Evolutionary conservation across 1,284 basidiomycete species (phyloP), one percentile per base, ranked within the genome.

Genomic region (Fereydounia khargensis): DNA sequence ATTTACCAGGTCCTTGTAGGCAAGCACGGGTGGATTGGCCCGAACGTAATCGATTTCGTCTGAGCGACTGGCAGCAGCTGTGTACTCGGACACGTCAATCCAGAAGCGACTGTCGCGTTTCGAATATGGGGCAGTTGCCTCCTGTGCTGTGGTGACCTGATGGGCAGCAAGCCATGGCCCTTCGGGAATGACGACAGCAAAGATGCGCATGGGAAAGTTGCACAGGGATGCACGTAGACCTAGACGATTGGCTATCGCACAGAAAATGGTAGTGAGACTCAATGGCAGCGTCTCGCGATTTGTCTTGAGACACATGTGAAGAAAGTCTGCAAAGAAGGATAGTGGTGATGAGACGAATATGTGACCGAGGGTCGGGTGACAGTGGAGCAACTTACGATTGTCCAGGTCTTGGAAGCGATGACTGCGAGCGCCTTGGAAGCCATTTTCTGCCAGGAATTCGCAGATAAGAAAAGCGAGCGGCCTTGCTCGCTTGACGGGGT

Each of bases 251-350:
- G 63, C 48, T 10, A 66, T 22, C 19, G 51, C 50, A 27, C 63
- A 63, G 20, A 64, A 66, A 37, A 66, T 55, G 27, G 61, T 21
- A 0, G 56, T 56, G 9, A 66, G 39, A 32, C 33, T 49, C 19
- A 66, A 42, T 1, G 63, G 60, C 4, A 59, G 48, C 5, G 50
- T 54, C 38, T 66, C 50, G 25, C 63, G 51, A 19, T 58, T 56
- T 20, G 61, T 56, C 17, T 59, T 48, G 38, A 65, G 50, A 39
- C 56, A 65, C 16, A 43, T 37, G 25, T 65, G 52, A 4, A 65
- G 35, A 20, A 65, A 65, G 32, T 56, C 33, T 40, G 11, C 21
- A 21, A 39, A 14, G 20, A 28, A 25, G 18, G 21, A 14, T 18
- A 37, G 35, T 19, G 7, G 25, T 10, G 16, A 17, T n/a, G n/a